Conservation (phyloP, 2,329 filamentous ascomycete species). For the Thelonectria rubi region DNA sequence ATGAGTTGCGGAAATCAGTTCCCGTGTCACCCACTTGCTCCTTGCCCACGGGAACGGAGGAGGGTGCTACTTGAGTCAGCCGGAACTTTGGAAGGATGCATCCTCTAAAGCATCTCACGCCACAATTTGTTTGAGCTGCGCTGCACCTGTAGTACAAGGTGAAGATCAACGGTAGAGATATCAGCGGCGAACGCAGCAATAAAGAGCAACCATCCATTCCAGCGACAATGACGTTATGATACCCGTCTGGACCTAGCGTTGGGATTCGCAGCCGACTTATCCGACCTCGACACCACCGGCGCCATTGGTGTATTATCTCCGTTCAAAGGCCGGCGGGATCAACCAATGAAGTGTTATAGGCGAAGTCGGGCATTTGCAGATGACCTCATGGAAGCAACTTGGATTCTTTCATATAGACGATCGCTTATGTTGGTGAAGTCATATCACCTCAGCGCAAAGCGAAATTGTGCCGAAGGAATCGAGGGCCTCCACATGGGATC, state of each 20-base stretch:
- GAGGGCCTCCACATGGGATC: not conserved
- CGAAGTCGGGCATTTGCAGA: not conserved
- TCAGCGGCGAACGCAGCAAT: not conserved
- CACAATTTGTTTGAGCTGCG: too few relatives aligned
- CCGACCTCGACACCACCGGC: conserved; percentile 19
- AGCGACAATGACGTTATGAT: not conserved
- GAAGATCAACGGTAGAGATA: too few relatives aligned
- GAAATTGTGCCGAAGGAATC: conserved; percentile 12
- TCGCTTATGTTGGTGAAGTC: not conserved
- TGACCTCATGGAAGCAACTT: conserved; percentile 10
- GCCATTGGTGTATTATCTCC: not conserved
- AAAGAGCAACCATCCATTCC: not conserved
- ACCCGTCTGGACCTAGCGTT: conserved; percentile 4
- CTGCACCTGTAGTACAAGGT: too few relatives aligned
- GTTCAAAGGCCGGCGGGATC: not conserved
- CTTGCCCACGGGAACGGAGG: too few relatives aligned
- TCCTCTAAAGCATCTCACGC: too few relatives aligned
- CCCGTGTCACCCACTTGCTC: too few relatives aligned
- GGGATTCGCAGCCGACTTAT: conserved; percentile 13
- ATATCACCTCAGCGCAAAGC: conserved; percentile 1
- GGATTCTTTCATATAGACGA: conserved; percentile 5
- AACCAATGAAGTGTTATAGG: not conserved
- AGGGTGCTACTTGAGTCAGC: too few relatives aligned
- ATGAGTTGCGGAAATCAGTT: too few relatives aligned
- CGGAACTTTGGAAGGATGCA: too few relatives aligned